These are phyloP conservation scores for Nematocida major DNA, from an alignment of 371 early-diverging fungal genomes.

Conservation along the genomic window DNA sequence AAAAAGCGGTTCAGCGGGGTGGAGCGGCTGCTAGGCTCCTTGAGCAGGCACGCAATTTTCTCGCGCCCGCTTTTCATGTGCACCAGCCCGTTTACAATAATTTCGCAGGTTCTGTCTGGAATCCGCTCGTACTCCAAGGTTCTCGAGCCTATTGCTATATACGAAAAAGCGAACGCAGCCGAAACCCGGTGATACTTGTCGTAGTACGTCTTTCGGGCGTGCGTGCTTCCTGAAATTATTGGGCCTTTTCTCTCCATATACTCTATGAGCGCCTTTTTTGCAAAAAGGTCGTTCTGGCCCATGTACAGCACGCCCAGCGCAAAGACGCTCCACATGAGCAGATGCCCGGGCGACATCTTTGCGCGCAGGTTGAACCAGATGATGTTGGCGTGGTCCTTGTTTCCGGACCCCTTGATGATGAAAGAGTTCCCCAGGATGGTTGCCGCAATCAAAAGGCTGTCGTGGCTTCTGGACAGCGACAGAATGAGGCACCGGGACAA, in stretches of 20 bases:
- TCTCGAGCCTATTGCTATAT: background rate
- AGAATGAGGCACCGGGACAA: conserved; percentile 32
- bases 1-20: conserved; percentile 38
- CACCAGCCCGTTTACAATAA: conserved; percentile 39
- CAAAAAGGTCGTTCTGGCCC: conserved; percentile 34
- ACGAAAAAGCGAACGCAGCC: conserved; percentile 28
- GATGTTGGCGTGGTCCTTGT: conserved; percentile 11
- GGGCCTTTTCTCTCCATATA: conserved; percentile 37
- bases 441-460: conserved; percentile 34
- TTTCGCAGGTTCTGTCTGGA: conserved; percentile 40
- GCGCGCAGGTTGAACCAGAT: conserved; percentile 18
- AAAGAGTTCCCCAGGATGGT: conserved; percentile 48
- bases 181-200: conserved; percentile 39
- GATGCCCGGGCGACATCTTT: background rate
- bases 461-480: conserved; percentile 32
- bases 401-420: conserved; percentile 20
- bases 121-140: conserved; percentile 32
- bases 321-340: conserved; percentile 44
- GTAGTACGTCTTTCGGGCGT: conserved; percentile 17
- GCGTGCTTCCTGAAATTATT: background rate
- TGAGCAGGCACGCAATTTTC: conserved; percentile 17
- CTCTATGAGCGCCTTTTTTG: conserved; percentile 29
- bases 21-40: conserved; percentile 10
- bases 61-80: conserved; percentile 28
- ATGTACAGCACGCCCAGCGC: conserved; percentile 38